phyloP scores from a whole-genome alignment of 495 filamentous ascomycete genomes.

The Bathelium albidoporum region DNA sequence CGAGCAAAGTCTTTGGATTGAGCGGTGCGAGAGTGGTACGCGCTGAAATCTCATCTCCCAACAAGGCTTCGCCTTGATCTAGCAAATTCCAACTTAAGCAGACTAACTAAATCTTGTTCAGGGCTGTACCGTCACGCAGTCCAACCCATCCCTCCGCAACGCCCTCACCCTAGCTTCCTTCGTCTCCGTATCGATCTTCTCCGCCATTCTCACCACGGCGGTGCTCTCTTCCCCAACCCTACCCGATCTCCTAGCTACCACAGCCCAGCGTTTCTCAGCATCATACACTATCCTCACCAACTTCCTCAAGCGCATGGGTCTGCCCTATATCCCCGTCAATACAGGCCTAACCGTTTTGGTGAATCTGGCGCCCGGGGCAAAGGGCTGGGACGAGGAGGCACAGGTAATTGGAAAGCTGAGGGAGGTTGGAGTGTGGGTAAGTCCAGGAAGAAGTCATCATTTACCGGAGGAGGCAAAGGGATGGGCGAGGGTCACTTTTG shows the following conservation, averaged over 20 bases:
- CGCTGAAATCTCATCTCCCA: neutral
- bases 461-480: neutral
- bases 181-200: neutral
- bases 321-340: neutral
- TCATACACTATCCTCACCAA: neutral
- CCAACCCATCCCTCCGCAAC: neutral
- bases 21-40: neutral
- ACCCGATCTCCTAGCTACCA: neutral
- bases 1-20: neutral
- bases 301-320: neutral
- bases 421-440: neutral
- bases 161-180: neutral
- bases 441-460: conserved; percentile 1
- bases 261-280: neutral
- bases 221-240: neutral
- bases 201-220: neutral
- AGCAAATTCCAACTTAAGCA: neutral
- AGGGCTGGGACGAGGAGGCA: neutral
- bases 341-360: neutral
- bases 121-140: neutral
- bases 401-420: neutral
- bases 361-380: neutral
- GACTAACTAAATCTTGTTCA: neutral
- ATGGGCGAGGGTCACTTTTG: neutral
- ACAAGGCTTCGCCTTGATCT: neutral